Evolutionary conservation across 2,329 filamentous ascomycete genomes (phyloP), one percentile per base, ranked within the genome.

Genomic region (Pyrenophora graminea): DNA sequence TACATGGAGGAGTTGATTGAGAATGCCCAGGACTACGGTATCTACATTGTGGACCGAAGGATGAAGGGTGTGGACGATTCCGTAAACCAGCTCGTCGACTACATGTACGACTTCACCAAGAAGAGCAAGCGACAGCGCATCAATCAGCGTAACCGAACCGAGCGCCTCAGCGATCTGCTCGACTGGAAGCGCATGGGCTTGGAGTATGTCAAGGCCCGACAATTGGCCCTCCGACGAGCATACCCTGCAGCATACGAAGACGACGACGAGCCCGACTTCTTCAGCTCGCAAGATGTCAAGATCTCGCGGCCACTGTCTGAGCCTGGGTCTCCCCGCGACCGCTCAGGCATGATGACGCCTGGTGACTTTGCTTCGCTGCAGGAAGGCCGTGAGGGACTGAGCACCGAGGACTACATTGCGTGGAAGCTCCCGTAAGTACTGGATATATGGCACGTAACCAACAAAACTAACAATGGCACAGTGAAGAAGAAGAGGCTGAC

Each of bases 151-250:
- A 99, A 99, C 77, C 86, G 94, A 47, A 99, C 94, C 0, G 94
- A 99, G 80, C 86, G 94, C 40, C 79, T 99, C 47, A 96, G 91
- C 68, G 94, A 99, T 72, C 80, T 99, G 53, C 82, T 99, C 34
- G 94, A 99, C 77, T 99, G 94, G 94, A 97, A 97, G 83, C 85
- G 94, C 42, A 99, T 99, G 94, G 94, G 94, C 18, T 88, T 97
- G 87, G 94, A 99, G 77, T 99, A 99, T 70, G 91, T 97, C 77
- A 99, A 97, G 80, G 94, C 94, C 30, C 85, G 94, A 41, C 94
- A 97, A 74, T 77, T 99, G 68, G 94, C 94, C 19, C 80, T 99
- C 58, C 83, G 94, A 66, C 85, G 94, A 74, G 94, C 94, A 17
- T 99, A 97, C 74, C 93, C 94, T 42, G 81, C 82, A 45, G 93